Conservation (phyloP, 139 green algal genomes). For the Trebouxia sp. region DNA sequence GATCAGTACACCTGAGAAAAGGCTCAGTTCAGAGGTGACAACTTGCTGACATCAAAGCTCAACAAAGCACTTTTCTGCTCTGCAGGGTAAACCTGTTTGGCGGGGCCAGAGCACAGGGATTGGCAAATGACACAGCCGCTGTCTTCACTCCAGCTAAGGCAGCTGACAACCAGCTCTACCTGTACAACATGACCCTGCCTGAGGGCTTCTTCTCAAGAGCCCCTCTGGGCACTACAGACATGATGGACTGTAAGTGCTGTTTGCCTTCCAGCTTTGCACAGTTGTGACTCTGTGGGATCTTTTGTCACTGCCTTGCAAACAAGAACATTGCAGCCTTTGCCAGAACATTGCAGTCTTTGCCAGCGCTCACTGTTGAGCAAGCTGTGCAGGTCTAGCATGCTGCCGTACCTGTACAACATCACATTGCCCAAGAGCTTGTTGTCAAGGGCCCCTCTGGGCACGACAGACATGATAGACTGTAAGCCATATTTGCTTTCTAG, state of each 20-base stretch:
- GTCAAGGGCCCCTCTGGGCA: background rate
- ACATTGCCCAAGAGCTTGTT: conserved; percentile 2
- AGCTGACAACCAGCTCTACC: background rate
- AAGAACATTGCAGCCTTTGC: too few species aligned
- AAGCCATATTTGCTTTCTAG: background rate
- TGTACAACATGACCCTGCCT: conserved; percentile 19
- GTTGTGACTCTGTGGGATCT: background rate
- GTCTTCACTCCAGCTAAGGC: conserved; percentile 10
- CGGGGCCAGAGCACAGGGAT: background rate
- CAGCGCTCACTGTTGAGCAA: too few species aligned
- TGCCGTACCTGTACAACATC: conserved; percentile 17
- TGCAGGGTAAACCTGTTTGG: conserved; percentile 1
- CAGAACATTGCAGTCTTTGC: too few species aligned
- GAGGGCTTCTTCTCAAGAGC: conserved; percentile 1
- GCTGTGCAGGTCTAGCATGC: too few species aligned
- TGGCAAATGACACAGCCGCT: background rate
- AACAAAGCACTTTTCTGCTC: too few species aligned
- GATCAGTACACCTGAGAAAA: too few species aligned
- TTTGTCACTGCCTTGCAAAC: background rate
- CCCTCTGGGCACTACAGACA: conserved; percentile 1
- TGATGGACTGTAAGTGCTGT: background rate
- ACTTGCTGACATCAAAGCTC: too few species aligned
- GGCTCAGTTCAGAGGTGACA: too few species aligned
- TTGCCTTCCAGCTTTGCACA: too few species aligned
- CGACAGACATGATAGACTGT: background rate